These are phyloP conservation scores for Erythrophleum ivorense DNA, from an alignment of 331 rosid species.

Conservation along the genomic window DNA sequence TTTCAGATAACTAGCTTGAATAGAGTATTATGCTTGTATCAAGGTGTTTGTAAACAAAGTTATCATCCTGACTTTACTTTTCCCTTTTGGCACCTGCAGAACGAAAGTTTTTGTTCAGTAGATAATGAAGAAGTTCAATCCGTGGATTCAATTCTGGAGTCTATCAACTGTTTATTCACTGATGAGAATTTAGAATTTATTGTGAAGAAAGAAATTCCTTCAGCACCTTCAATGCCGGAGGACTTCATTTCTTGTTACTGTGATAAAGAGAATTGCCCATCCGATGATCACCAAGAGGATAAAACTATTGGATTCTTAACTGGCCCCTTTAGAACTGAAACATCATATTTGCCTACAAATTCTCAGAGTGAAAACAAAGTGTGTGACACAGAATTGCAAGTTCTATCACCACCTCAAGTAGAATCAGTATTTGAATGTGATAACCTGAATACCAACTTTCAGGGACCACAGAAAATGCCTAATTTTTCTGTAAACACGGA, in stretches of 20 bases:
- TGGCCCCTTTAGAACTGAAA: slow-evolving; percentile 35
- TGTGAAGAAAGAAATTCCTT: slow-evolving; percentile 43
- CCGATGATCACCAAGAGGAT: slow-evolving; percentile 16
- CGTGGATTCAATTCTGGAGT: slow-evolving; percentile 48
- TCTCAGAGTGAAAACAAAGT: slow-evolving; percentile 31
- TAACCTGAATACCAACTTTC: neutral
- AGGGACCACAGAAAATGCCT: neutral
- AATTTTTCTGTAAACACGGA: neutral
- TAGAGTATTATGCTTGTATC: neutral
- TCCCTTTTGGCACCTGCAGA: slow-evolving; percentile 48
- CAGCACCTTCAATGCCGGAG: slow-evolving; percentile 52
- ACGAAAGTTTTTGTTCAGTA: slow-evolving; percentile 32
- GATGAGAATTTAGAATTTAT: slow-evolving; percentile 44
- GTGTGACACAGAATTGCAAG: slow-evolving; percentile 7
- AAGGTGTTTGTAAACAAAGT: neutral
- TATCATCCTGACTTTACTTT: slow-evolving; percentile 7
- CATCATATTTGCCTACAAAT: slow-evolving; percentile 24
- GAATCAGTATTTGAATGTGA: slow-evolving; percentile 29
- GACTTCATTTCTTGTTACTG: slow-evolving; percentile 12
- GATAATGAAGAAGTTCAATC: slow-evolving; percentile 52
- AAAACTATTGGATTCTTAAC: neutral
- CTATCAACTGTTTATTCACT: slow-evolving; percentile 37
- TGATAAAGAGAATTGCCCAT: slow-evolving; percentile 37
- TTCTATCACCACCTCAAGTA: slow-evolving; percentile 20
- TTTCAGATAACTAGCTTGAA: neutral